Evolutionary conservation across 805 yeast genomes (phyloP), one percentile per base, ranked within the genome.

Genomic region (Schizosaccharomyces lindneri): DNA sequence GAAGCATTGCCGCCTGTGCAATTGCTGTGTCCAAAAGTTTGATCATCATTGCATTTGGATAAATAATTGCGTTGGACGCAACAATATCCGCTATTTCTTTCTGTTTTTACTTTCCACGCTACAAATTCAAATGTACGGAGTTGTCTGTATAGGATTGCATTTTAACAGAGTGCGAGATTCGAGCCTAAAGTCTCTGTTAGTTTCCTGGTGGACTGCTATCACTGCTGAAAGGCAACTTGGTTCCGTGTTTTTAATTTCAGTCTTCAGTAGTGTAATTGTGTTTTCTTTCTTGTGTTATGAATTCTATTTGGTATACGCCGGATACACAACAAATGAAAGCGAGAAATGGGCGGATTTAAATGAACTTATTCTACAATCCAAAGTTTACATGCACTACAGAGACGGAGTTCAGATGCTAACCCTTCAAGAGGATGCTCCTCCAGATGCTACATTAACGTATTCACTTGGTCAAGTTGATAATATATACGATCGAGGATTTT

Each of bases 261-360:
- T 71, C 0, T 62, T 75, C 17, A 74, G 81, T 62, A 70, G 74
- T 2, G 63, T 77, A 0, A 70, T 81, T n/a, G 72, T 77, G 29
- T 63, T 70, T 13, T 74, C 77, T 60, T 80, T 81, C 65, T 62
- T 74, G 1, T 68, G 65, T 32, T 69, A 75, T 63, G 85, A 82
- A 65, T 48, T 80, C 31, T 67, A 75, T 41, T 75, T 79, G 64
- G 72, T 84, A 1, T 76, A 75, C 64, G 74, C 78, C 55, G 95
- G 95, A 0, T 81, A 81, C 69, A 84, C 93, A 13, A 83, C 89
- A 3, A 84, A 83, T 67, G 95, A 85, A 70, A 72, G 78, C 19
- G 80, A 75, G 61, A 85, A 85, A 67, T 85, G 94, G 94, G 78
- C 73, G 21, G 80, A 76, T 3, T 74, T 85, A 15, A 81, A 81